These are phyloP conservation scores for Phlegmacium glaucopus DNA, from an alignment of 768 basidiomycete species.

Conservation along the genomic window DNA sequence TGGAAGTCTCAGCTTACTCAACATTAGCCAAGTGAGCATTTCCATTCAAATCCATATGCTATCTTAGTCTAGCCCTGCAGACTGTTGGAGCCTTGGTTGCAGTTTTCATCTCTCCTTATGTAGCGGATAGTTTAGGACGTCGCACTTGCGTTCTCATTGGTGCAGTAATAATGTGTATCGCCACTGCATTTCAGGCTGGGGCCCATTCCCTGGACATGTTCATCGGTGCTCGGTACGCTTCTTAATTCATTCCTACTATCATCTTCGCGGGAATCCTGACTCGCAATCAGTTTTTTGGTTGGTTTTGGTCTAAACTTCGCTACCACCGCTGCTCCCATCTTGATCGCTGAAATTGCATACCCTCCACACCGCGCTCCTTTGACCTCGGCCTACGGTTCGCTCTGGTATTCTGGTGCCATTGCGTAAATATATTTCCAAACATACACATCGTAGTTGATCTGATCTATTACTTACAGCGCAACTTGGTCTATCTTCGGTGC, in stretches of 20 bases:
- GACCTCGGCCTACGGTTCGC: constrained; percentile 77
- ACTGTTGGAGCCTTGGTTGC: constrained; percentile 68
- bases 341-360: constrained; percentile 85
- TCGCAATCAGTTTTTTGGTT: constrained; percentile 50
- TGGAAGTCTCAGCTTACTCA: constrained; percentile 61
- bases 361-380: constrained; percentile 78
- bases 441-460: background rate
- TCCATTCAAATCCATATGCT: background rate
- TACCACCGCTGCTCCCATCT: constrained; percentile 73
- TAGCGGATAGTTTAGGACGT: constrained; percentile 72
- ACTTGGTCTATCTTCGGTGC: constrained; percentile 89
- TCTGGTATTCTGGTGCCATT: constrained; percentile 85
- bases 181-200: constrained; percentile 66
- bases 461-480: constrained; percentile 35
- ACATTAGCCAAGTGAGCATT: constrained; percentile 63
- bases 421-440: constrained; percentile 40
- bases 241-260: background rate
- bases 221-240: constrained; percentile 67
- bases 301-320: constrained; percentile 78
- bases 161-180: constrained; percentile 66
- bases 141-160: constrained; percentile 64
- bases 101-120: constrained; percentile 67
- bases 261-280: background rate
- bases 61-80: constrained; percentile 26
- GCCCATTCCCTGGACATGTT: constrained; percentile 75